Percentiles rank a stretch among this genome's conserved stretches.
phyloP scores from a whole-genome alignment of 768 basidiomycete genomes.

The Gymnopilus dilepis region DNA sequence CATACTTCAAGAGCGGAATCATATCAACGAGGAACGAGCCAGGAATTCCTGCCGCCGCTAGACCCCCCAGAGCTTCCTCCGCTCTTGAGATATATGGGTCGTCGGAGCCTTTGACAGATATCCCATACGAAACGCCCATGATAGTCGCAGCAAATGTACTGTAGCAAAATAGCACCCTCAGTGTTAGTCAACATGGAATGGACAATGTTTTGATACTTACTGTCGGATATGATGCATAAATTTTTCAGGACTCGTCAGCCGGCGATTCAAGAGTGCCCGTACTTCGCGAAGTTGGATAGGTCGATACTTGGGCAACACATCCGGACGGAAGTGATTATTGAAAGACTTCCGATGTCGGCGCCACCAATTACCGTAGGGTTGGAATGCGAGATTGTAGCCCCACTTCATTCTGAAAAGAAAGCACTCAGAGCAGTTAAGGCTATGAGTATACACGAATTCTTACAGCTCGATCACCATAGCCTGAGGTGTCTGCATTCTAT shows the following conservation, averaged over 20 bases:
- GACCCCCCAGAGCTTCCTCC: conserved; percentile 32
- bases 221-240: conserved; percentile 38
- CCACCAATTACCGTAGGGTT: background rate
- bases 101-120: conserved; percentile 30
- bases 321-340: no score
- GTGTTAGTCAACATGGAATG: conserved; percentile 8
- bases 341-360: no score
- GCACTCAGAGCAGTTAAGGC: background rate
- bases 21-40: background rate
- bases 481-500: conserved; percentile 14
- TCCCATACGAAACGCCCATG: conserved; percentile 43
- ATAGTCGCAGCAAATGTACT: conserved; percentile 37
- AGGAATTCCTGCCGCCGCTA: conserved; percentile 40
- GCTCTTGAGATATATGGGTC: conserved; percentile 33
- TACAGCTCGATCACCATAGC: background rate
- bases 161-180: background rate
- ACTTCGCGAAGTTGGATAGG: no score
- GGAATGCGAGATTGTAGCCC: no score
- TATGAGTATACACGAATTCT: background rate
- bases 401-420: no score
- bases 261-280: conserved; percentile 27
- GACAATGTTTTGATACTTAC: conserved; percentile 26
- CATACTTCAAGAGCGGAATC: conserved; percentile 6
- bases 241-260: conserved; percentile 34
- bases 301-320: no score